phyloP scores from a whole-genome alignment of 441 rosid species.

The Pelargonium australe region DNA sequence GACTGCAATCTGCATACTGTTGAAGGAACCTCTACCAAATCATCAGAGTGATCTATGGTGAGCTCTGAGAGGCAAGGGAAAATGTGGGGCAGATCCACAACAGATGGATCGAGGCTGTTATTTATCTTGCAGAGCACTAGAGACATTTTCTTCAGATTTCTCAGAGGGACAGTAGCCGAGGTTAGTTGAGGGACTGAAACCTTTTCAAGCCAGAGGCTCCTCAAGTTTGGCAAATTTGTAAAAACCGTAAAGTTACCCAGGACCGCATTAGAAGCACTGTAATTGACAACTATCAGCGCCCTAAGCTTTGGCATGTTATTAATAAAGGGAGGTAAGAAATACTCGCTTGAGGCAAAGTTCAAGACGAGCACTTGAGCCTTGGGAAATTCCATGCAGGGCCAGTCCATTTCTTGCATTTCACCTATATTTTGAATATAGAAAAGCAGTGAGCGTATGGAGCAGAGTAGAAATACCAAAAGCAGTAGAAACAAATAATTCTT shows the following conservation, averaged over 20 bases:
- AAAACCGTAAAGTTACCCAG: constrained; percentile 49
- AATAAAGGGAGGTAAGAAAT: constrained; percentile 67
- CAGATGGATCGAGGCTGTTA: constrained; percentile 51
- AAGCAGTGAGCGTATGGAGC: neutral
- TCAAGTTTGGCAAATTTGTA: constrained; percentile 39
- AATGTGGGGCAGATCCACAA: constrained; percentile 36
- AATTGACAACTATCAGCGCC: constrained; percentile 60
- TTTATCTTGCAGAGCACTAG: constrained; percentile 65
- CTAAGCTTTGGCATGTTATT: constrained; percentile 65
- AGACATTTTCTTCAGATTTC: constrained; percentile 51
- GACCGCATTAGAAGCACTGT: constrained; percentile 42
- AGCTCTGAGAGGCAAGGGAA: constrained; percentile 62
- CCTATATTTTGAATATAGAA: constrained; percentile 31
- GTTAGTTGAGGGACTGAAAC: constrained; percentile 47
- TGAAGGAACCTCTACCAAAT: constrained; percentile 49
- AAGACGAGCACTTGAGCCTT: constrained; percentile 75
- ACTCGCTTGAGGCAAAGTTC: constrained; percentile 53
- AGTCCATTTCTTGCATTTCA: constrained; percentile 72
- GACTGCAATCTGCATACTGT: constrained; percentile 43
- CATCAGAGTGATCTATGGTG: constrained; percentile 73
- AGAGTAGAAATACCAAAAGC: neutral
- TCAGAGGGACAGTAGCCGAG: constrained; percentile 36
- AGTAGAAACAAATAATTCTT: neutral
- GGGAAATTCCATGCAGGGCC: constrained; percentile 68
- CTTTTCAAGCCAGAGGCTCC: constrained; percentile 81